Conservation (phyloP, 1,284 basidiomycete species). For the Apiotrichum mycotoxinovorans region DNA sequence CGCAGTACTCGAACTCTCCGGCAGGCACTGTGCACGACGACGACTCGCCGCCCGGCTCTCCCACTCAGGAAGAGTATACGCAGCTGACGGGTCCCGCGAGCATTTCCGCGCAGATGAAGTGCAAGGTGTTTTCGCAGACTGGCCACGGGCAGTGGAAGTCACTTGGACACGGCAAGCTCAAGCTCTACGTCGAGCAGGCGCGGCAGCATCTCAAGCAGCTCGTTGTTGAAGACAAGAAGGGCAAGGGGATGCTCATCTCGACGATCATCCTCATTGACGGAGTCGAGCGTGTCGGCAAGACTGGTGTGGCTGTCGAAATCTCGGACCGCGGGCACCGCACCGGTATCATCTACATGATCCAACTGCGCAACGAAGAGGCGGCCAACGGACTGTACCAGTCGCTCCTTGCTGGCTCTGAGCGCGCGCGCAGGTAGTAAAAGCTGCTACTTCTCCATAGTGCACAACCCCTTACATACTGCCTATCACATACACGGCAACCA, state of each 20-base stretch:
- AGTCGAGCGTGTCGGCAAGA: conserved; percentile 95
- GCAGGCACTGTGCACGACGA: not conserved
- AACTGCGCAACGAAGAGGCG: conserved; percentile 80
- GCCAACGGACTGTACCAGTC: conserved; percentile 81
- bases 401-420: conserved; percentile 81
- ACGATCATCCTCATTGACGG: conserved; percentile 94
- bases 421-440: conserved; percentile 40
- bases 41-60: conserved; percentile 11
- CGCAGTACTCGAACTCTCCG: conserved; percentile 4
- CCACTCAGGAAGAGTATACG: conserved; percentile 54
- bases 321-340: conserved; percentile 84
- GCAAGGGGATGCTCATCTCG: conserved; percentile 74
- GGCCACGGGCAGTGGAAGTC: conserved; percentile 96
- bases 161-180: conserved; percentile 80
- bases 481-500: not conserved
- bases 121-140: conserved; percentile 95
- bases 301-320: conserved; percentile 92
- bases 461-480: not conserved
- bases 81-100: conserved; percentile 62
- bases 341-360: conserved; percentile 98
- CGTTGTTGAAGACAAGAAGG: conserved; percentile 79
- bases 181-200: conserved; percentile 71
- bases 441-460: too few relatives aligned
- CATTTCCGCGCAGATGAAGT: conserved; percentile 91
- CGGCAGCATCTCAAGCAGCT: conserved; percentile 84